These are phyloP conservation scores for Diaporthe ilicicola DNA, from an alignment of 2,329 filamentous ascomycete genomes.

Conservation along the genomic window DNA sequence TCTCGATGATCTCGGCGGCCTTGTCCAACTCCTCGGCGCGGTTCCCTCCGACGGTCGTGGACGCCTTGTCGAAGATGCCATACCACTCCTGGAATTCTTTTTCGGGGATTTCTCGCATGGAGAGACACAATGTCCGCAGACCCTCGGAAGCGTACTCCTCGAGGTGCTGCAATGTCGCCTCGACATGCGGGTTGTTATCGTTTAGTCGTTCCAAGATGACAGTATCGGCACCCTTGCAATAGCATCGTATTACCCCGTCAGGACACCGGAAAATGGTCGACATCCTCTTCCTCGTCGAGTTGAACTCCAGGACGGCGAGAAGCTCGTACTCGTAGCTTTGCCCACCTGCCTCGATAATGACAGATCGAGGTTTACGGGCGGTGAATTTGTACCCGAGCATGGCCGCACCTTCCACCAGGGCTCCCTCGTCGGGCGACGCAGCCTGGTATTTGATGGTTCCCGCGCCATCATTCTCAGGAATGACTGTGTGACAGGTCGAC, in stretches of 20 bases:
- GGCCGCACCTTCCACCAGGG: slow-evolving; percentile 91
- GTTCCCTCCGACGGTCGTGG: slow-evolving; percentile 90
- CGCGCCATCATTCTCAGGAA: slow-evolving; percentile 83
- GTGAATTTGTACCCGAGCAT: slow-evolving; percentile 88
- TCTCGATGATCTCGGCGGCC: slow-evolving; percentile 93
- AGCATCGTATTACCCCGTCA: slow-evolving; percentile 92
- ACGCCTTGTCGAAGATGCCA: slow-evolving; percentile 84
- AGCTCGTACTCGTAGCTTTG: slow-evolving; percentile 85
- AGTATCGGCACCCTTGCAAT: slow-evolving; percentile 96
- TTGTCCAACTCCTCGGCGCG: slow-evolving; percentile 96
- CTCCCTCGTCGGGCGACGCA: slow-evolving; percentile 95
- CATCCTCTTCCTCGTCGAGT: slow-evolving; percentile 97
- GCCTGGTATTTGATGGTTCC: slow-evolving; percentile 96
- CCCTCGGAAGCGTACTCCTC: slow-evolving; percentile 98
- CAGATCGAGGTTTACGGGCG: slow-evolving; percentile 87
- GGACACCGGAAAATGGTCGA: slow-evolving; percentile 96
- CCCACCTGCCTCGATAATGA: slow-evolving; percentile 82
- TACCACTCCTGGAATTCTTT: slow-evolving; percentile 89
- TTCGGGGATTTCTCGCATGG: slow-evolving; percentile 92
- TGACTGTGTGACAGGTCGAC: slow-evolving; percentile 94
- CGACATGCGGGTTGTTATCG: slow-evolving; percentile 84
- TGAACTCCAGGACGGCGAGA: slow-evolving; percentile 98
- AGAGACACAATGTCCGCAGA: slow-evolving; percentile 90
- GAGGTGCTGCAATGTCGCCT: slow-evolving; percentile 91
- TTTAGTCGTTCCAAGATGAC: slow-evolving; percentile 93